Conservation (phyloP, 1,284 basidiomycete species). For the Ustanciosporium gigantosporum region DNA sequence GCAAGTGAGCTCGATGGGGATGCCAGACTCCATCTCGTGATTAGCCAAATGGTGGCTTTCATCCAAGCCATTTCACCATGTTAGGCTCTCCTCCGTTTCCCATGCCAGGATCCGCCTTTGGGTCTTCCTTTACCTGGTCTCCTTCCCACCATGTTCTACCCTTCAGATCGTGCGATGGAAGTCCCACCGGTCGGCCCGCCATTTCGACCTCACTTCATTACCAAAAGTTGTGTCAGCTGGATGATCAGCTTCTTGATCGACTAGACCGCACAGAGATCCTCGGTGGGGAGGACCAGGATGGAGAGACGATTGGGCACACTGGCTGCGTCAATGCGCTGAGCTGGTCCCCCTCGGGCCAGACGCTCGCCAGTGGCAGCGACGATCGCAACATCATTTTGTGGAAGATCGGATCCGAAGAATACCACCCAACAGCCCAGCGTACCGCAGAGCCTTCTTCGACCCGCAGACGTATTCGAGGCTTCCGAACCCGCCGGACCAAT, state of each 20-base stretch:
- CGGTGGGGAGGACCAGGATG: slow-evolving; percentile 13
- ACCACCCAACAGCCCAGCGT: slow-evolving; percentile 42
- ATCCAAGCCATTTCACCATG: no score
- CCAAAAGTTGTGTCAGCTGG: slow-evolving; percentile 11
- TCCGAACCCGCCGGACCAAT: not conserved
- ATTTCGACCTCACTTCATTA: slow-evolving; percentile 7
- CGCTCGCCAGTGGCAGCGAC: slow-evolving; percentile 78
- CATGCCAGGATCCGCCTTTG: no score
- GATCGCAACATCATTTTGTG: slow-evolving; percentile 76
- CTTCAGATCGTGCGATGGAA: no score
- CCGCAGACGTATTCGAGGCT: not conserved
- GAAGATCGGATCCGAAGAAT: slow-evolving; percentile 66
- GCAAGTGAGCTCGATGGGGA: no score
- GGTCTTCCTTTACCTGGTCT: no score
- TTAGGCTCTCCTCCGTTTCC: no score
- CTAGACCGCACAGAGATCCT: slow-evolving; percentile 29
- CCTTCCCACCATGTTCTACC: no score
- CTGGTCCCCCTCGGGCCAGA: slow-evolving; percentile 76
- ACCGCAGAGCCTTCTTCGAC: not conserved
- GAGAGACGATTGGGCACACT: slow-evolving; percentile 19
- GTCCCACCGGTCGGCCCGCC: slow-evolving; percentile 2
- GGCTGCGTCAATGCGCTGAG: slow-evolving; percentile 67
- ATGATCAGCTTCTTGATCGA: slow-evolving; percentile 14
- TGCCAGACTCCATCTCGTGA: no score
- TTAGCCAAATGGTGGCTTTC: no score